Evolutionary conservation across 2,329 filamentous ascomycete genomes (phyloP).

Genomic region (Arthrobotrys sphaeroides): DNA sequence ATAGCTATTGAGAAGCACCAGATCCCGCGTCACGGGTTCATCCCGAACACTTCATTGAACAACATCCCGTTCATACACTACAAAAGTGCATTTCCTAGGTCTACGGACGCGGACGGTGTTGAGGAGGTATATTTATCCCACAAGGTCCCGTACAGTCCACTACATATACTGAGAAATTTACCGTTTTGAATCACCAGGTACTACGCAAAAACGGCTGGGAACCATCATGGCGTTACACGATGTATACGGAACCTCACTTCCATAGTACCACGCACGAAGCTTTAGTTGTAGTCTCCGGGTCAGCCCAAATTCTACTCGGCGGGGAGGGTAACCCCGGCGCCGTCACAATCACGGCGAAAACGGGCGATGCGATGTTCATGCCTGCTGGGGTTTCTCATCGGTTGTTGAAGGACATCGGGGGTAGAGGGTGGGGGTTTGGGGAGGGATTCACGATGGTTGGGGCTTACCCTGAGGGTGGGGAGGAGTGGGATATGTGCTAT

Average conservation of each 20-base stretch:
- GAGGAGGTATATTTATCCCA: constrained; percentile 7
- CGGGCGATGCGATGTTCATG: constrained; percentile 70
- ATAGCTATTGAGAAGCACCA: constrained; percentile 69
- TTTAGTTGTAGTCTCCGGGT: constrained; percentile 68
- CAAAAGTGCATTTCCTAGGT: constrained; percentile 67
- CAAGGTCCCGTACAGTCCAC: neutral
- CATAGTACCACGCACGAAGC: constrained; percentile 69
- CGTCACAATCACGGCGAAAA: constrained; percentile 64
- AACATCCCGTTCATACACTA: constrained; percentile 74
- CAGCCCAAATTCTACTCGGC: constrained; percentile 67
- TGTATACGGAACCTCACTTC: constrained; percentile 68
- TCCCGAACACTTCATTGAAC: constrained; percentile 74
- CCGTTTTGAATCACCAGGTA: neutral
- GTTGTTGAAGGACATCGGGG: constrained; percentile 60
- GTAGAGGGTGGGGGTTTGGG: constrained; percentile 41
- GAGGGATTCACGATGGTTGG: constrained; percentile 69
- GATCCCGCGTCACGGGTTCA: constrained; percentile 68
- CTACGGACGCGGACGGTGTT: constrained; percentile 50
- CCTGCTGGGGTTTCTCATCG: constrained; percentile 67
- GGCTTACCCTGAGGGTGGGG: constrained; percentile 65
- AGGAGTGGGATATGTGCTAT: constrained; percentile 66
- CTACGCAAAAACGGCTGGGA: constrained; percentile 20
- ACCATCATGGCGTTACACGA: constrained; percentile 64
- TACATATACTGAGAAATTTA: neutral
- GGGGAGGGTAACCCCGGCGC: constrained; percentile 64